Conservation (phyloP, 305 asterid species). For the Andrographis paniculata region DNA sequence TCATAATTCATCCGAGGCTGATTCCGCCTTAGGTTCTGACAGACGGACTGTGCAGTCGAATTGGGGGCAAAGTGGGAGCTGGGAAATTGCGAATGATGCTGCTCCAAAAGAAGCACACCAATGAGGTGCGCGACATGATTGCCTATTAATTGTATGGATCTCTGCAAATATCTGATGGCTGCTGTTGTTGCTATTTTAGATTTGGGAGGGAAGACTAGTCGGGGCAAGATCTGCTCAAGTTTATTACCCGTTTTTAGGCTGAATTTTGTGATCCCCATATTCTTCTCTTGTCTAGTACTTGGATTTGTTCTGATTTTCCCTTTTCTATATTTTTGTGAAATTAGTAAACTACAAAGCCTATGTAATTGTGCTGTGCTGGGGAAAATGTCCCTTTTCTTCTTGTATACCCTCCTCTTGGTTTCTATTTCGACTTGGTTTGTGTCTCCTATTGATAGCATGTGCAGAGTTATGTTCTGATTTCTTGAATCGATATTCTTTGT, state of each 20-base stretch:
- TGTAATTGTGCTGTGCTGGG: constrained; percentile 30
- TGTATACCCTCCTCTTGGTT: constrained; percentile 22
- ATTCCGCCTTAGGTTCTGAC: constrained; percentile 60
- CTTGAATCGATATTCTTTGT: constrained; percentile 36
- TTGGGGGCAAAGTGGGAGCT: constrained; percentile 75
- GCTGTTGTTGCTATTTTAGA: constrained; percentile 11
- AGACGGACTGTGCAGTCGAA: constrained; percentile 52
- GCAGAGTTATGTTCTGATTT: too few relatives aligned
- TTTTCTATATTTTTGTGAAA: constrained; percentile 19
- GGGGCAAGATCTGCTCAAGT: constrained; percentile 18
- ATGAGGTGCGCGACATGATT: constrained; percentile 19
- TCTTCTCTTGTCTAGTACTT: constrained; percentile 18
- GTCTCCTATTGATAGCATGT: too few relatives aligned
- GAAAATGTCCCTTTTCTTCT: constrained; percentile 15
- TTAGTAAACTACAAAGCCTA: constrained; percentile 19
- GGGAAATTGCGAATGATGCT: constrained; percentile 62
- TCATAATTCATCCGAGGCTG: constrained; percentile 60
- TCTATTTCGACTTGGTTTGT: constrained; percentile 23
- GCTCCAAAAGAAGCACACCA: constrained; percentile 44
- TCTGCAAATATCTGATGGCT: not conserved
- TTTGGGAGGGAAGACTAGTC: constrained; percentile 20
- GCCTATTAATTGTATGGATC: constrained; percentile 6
- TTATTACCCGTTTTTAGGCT: constrained; percentile 19
- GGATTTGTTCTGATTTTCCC: constrained; percentile 6
- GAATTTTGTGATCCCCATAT: constrained; percentile 20